Conservation (phyloP, 2,329 filamentous ascomycete species). For the Penicillium sumatraense region DNA sequence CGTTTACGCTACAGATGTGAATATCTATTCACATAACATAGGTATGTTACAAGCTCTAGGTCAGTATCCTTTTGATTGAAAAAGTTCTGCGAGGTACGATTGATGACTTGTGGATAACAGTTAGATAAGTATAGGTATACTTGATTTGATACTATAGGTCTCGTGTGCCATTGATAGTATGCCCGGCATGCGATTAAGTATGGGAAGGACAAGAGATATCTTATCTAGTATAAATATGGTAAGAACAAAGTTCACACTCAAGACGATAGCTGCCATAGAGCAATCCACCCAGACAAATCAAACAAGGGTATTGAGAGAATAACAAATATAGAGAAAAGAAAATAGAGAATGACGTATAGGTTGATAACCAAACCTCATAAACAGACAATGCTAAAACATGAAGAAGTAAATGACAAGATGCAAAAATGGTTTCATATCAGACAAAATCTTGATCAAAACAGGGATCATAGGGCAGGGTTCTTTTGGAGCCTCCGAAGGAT, state of each 20-base stretch:
- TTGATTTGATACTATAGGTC: background rate
- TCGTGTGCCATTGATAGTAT: constrained; percentile 13
- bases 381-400: constrained; percentile 13
- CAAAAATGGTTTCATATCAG: constrained; percentile 15
- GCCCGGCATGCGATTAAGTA: constrained; percentile 22
- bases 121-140: too few species aligned
- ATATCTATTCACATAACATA: too few species aligned
- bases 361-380: background rate
- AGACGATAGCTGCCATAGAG: background rate
- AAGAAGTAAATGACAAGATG: constrained; percentile 11
- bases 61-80: too few species aligned
- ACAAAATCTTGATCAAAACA: background rate
- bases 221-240: constrained; percentile 7
- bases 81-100: too few species aligned
- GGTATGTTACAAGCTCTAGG: too few species aligned
- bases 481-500: background rate
- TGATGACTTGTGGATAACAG: too few species aligned
- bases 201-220: constrained; percentile 7
- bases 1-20: too few species aligned
- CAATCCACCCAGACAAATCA: constrained; percentile 15
- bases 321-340: constrained; percentile 1
- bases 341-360: background rate
- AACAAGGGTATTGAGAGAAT: constrained; percentile 23
- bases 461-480: background rate
- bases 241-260: background rate